Evolutionary conservation across 352 stramenopile genomes (phyloP).

Genomic region (Globisporangium solare): DNA sequence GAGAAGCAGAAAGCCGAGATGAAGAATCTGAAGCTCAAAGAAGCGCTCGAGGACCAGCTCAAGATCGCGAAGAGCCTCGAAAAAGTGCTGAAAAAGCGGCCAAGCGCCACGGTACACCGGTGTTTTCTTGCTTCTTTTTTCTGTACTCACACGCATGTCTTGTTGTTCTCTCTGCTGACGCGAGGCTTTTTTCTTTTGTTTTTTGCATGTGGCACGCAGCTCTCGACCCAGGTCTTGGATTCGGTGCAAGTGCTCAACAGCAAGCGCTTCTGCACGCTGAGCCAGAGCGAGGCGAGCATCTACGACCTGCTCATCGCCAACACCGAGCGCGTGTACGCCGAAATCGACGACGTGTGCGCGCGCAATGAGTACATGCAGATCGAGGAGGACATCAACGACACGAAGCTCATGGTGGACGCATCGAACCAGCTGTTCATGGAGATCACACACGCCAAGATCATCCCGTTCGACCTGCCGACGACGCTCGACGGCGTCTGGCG

Average conservation of each 20-base stretch:
- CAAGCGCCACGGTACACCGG: slow-evolving; percentile 8
- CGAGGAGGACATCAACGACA: slow-evolving; percentile 12
- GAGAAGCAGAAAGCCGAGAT: slow-evolving; percentile 21
- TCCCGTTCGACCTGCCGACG: slow-evolving; percentile 11
- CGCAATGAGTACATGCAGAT: slow-evolving; percentile 14
- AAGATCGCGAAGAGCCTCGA: slow-evolving; percentile 20
- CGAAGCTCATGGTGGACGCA: slow-evolving; percentile 11
- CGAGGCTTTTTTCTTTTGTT: too few species aligned
- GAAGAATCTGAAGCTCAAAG: slow-evolving; percentile 26
- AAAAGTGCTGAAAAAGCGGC: slow-evolving; percentile 17
- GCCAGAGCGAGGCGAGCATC: slow-evolving; percentile 8
- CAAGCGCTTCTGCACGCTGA: slow-evolving; percentile 12
- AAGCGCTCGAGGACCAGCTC: slow-evolving; percentile 25
- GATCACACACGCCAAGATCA: slow-evolving; percentile 13
- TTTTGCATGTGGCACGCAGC: neutral
- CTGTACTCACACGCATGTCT: too few species aligned
- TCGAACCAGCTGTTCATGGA: slow-evolving; percentile 17
- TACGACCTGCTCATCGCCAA: slow-evolving; percentile 16
- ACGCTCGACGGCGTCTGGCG: slow-evolving; percentile 13
- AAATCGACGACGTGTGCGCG: slow-evolving; percentile 9
- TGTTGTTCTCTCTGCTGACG: too few species aligned
- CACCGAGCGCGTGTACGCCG: slow-evolving; percentile 10
- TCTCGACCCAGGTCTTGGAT: slow-evolving; percentile 13
- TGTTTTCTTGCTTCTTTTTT: too few species aligned
- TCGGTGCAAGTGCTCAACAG: slow-evolving; percentile 10